Conservation (phyloP, 176 grass and related monocot species). For the Eleusine indica region DNA sequence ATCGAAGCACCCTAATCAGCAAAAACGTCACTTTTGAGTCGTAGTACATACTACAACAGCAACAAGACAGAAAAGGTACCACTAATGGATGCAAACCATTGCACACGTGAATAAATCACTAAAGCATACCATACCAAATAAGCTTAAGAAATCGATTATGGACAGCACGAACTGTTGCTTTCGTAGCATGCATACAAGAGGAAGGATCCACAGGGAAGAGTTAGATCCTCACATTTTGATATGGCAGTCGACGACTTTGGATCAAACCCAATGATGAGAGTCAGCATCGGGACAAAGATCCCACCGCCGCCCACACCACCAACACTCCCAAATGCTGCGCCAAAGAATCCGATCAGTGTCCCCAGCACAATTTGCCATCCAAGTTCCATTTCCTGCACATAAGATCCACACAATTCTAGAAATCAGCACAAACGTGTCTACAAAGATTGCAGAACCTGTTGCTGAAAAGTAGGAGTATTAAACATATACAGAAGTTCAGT, state of each 20-base stretch:
- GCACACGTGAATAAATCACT: conserved; percentile 29
- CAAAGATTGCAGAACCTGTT: neutral
- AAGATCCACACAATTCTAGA: neutral
- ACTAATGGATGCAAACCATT: neutral
- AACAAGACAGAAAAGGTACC: conserved; percentile 33
- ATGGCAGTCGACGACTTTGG: neutral
- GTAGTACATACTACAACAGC: conserved; percentile 16
- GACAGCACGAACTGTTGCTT: conserved; percentile 20
- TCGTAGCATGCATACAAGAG: conserved; percentile 26
- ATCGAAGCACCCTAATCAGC: conserved; percentile 11
- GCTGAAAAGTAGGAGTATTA: neutral
- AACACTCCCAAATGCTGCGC: neutral
- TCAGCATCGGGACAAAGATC: neutral
- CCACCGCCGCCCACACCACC: neutral
- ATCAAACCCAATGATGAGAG: neutral
- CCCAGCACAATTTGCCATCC: neutral
- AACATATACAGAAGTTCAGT: conserved; percentile 8
- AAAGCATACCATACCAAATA: conserved; percentile 8
- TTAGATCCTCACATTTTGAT: conserved; percentile 56
- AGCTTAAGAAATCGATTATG: neutral
- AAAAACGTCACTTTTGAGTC: conserved; percentile 17
- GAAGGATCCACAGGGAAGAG: neutral
- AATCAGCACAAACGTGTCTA: conserved; percentile 1
- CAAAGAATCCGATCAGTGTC: neutral
- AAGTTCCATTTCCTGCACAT: neutral